These are phyloP conservation scores for Cucurbita argyrosperma DNA, from an alignment of 306 rosid genomes.

Conservation along the genomic window DNA sequence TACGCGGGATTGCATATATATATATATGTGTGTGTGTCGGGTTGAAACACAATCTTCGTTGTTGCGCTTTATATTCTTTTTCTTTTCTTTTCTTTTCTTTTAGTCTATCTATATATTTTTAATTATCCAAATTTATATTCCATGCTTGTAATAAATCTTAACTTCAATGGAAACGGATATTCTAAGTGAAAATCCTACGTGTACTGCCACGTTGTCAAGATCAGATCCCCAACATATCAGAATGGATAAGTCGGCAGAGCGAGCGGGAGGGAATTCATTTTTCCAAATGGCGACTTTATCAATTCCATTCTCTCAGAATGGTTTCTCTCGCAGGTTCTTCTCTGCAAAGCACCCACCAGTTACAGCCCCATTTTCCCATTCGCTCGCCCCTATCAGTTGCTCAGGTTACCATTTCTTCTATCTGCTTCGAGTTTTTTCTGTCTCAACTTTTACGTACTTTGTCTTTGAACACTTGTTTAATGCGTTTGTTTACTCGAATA, in stretches of 20 bases:
- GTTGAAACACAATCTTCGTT: too few species aligned
- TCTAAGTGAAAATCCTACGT: constrained; percentile 19
- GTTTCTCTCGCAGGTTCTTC: constrained; percentile 17
- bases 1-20: too few species aligned
- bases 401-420: constrained; percentile 21
- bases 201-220: constrained; percentile 31
- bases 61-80: too few species aligned
- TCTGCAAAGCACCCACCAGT: constrained; percentile 21
- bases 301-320: constrained; percentile 35
- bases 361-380: constrained; percentile 3
- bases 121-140: too few species aligned
- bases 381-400: constrained; percentile 24
- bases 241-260: constrained; percentile 12
- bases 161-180: not conserved
- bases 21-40: too few species aligned
- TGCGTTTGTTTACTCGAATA: not conserved
- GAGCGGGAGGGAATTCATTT: not conserved
- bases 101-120: too few species aligned
- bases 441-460: too few species aligned
- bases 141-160: too few species aligned
- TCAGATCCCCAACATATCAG: not conserved
- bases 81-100: too few species aligned
- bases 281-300: constrained; percentile 46
- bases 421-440: not conserved
- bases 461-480: not conserved